Conservation (phyloP, 2,329 filamentous ascomycete species). For the Aureobasidium lini region DNA sequence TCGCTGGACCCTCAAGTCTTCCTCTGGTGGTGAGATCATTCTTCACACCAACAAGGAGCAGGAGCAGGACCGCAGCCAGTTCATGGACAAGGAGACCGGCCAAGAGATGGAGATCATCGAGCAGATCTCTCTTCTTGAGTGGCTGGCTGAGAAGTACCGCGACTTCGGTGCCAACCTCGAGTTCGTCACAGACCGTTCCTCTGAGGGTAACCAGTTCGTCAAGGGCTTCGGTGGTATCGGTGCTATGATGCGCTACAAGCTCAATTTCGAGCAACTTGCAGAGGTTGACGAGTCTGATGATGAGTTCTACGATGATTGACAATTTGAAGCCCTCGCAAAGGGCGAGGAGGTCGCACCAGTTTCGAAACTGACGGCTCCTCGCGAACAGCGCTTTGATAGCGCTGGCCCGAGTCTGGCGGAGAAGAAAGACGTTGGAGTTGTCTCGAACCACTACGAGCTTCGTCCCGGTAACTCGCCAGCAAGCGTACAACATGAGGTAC, state of each 20-base stretch:
- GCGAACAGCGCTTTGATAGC: conserved; percentile 29
- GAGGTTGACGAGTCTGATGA: conserved; percentile 68
- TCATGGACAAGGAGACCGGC: conserved; percentile 91
- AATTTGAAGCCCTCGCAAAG: conserved; percentile 57
- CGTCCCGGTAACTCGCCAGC: conserved; percentile 10
- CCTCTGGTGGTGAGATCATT: conserved; percentile 62
- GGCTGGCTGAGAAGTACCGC: conserved; percentile 97
- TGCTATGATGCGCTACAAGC: conserved; percentile 95
- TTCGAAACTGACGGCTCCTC: conserved; percentile 50
- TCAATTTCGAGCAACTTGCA: conserved; percentile 98
- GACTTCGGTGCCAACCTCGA: conserved; percentile 93
- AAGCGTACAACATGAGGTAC: conserved; percentile 13
- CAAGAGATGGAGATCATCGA: conserved; percentile 94
- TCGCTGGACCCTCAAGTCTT: conserved; percentile 81
- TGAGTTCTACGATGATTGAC: conserved; percentile 73
- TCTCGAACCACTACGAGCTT: conserved; percentile 11
- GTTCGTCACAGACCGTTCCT: conserved; percentile 95
- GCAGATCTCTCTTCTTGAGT: conserved; percentile 92
- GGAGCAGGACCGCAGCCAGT: conserved; percentile 70
- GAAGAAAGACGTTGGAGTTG: conserved; percentile 12
- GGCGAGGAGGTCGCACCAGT: conserved; percentile 74
- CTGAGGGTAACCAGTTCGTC: conserved; percentile 98
- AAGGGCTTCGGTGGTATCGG: conserved; percentile 99
- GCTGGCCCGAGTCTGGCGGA: conserved; percentile 14
- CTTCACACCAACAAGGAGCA: conserved; percentile 84